Evolutionary conservation across 192 early-diverging fungal species (phyloP), one percentile per base, ranked within the genome.

Genomic region (Dispira simplex): DNA sequence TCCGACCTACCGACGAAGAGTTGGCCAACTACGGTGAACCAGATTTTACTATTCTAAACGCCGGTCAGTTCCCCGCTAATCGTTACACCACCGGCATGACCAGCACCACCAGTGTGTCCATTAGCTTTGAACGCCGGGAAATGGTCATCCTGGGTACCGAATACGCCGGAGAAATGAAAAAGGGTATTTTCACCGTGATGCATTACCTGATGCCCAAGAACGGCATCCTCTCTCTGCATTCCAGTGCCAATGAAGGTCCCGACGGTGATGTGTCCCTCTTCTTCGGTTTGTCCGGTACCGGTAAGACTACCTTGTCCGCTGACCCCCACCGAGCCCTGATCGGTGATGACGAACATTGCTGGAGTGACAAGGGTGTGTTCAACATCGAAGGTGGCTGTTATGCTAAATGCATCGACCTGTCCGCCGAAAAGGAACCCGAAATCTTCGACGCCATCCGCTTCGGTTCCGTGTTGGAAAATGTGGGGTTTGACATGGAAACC

Each of bases 81-180:
- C 76, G 87, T 52, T 92, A 87, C 78, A 92, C 90, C 63, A 91
- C 84, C 63, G 95, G 95, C 58, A 93, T 97, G 91, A 94, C 92
- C 63, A 93, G 91, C 62, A 84, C 78, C 64, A 98, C 95, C 67
- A 90, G 87, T 60, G 87, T 98, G 48, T 80, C 90, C 23, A 77
- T 98, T 73, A 91, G 89, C 86, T 98, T 98, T 65, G 85, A 87
- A 71, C 86, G 89, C 73, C 71, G 73, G 39, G 91, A 98, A 76
- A 98, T 98, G 95, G 90, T 98, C 44, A 98, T 98, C 58, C 81
- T 98, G 46, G 95, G 95, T 52, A 93, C 93, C 65, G 89, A 96
- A 75, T 98, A 98, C 68, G 95, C 95, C 63, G 95, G 95, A 63
- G 95, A 98, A 79, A 98, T 98, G 95, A 98, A 98, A 81, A 98